A percentile compares a stretch with the other conserved stretches of the same genome.
Conservation (phyloP, 768 basidiomycete species). For the Phlebiopsis gigantea region DNA sequence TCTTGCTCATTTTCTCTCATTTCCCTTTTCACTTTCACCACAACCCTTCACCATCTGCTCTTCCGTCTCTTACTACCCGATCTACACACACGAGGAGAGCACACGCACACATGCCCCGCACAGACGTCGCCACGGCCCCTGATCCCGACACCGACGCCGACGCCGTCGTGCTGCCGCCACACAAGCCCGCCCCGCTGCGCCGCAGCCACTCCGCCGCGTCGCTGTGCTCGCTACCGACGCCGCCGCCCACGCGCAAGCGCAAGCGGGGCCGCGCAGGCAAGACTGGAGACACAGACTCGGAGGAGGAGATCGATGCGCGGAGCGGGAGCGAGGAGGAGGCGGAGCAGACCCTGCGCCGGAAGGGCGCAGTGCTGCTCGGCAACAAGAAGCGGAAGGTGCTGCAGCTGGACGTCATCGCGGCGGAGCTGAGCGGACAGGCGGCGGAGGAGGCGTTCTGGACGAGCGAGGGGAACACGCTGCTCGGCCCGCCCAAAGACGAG, state of each 20-base stretch:
- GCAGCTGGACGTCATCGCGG: conserved; percentile 22
- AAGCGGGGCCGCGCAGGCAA: conserved; percentile 35
- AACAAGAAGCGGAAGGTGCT: conserved; percentile 22
- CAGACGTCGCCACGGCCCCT: conserved; percentile 9
- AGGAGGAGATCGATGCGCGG: conserved; percentile 24
- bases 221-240: conserved; percentile 59
- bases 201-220: conserved; percentile 34
- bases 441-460: conserved; percentile 28
- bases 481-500: not conserved
- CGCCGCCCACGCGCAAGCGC: conserved; percentile 54
- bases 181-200: conserved; percentile 3
- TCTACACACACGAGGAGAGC: not conserved
- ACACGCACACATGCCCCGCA: not conserved
- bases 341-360: conserved; percentile 29
- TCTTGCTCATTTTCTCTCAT: not conserved
- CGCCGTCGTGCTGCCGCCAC: conserved; percentile 5
- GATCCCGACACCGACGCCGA: too few relatives aligned
- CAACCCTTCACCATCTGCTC: not conserved
- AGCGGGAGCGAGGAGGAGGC: conserved; percentile 29
- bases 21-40: not conserved
- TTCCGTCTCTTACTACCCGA: not conserved
- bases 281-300: conserved; percentile 42
- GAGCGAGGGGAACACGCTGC: conserved; percentile 7
- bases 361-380: conserved; percentile 19
- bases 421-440: conserved; percentile 21